Conservation (phyloP, 306 rosid genomes). For the Vigna radiata region DNA sequence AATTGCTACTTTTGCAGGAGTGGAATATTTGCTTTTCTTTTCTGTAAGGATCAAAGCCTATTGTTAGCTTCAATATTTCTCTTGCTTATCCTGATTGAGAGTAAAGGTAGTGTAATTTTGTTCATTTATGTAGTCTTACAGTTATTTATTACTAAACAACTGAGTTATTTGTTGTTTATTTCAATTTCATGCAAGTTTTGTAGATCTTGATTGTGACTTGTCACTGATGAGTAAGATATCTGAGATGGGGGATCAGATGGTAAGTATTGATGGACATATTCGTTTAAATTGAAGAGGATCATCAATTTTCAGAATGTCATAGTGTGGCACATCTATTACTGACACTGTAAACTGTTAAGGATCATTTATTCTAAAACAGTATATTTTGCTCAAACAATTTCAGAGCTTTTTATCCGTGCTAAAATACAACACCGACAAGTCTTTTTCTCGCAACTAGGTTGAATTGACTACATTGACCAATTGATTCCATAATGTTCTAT, state of each 20-base stretch:
- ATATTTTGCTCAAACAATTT: background rate
- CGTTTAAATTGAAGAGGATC: constrained; percentile 30
- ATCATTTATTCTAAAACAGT: background rate
- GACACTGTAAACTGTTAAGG: constrained; percentile 5
- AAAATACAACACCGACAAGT: background rate
- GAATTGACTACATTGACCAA: background rate
- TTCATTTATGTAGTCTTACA: constrained; percentile 30
- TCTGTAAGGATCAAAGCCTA: constrained; percentile 60
- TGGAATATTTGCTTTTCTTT: constrained; percentile 63
- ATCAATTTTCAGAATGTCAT: constrained; percentile 17
- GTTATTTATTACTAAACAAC: constrained; percentile 25
- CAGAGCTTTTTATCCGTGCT: background rate
- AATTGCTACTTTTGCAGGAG: constrained; percentile 56
- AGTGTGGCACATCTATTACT: constrained; percentile 22
- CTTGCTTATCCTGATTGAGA: constrained; percentile 67
- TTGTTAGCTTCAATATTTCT: constrained; percentile 66
- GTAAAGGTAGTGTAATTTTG: constrained; percentile 57
- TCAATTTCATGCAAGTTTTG: constrained; percentile 48
- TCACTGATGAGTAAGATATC: constrained; percentile 51
- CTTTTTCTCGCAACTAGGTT: background rate
- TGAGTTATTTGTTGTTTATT: constrained; percentile 31
- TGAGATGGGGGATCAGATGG: constrained; percentile 49
- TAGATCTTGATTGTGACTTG: constrained; percentile 70
- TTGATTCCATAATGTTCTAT: background rate
- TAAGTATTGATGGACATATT: constrained; percentile 38